These are phyloP conservation scores for Helotiales sp. DNA, from an alignment of 2,329 filamentous ascomycete genomes.

Conservation along the genomic window DNA sequence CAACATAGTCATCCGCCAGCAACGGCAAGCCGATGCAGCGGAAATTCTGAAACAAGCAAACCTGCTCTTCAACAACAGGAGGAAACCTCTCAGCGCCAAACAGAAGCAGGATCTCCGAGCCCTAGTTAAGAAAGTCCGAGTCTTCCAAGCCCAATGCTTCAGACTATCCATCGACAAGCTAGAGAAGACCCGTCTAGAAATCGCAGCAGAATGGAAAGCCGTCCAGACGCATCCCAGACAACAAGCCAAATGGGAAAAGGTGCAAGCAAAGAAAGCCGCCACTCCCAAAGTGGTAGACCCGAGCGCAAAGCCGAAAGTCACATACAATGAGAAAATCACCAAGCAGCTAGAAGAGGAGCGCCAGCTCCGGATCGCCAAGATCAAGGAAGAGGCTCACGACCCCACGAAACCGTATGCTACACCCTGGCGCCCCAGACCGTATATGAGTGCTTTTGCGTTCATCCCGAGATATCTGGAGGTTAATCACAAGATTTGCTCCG, in stretches of 20 bases:
- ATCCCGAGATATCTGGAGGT: slow-evolving; percentile 96
- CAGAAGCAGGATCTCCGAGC: slow-evolving; percentile 10
- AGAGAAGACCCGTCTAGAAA: slow-evolving; percentile 6
- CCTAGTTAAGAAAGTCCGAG: slow-evolving; percentile 5
- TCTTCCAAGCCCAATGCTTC: slow-evolving; percentile 6
- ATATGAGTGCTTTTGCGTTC: slow-evolving; percentile 91
- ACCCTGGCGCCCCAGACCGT: slow-evolving; percentile 86
- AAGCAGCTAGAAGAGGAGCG: slow-evolving; percentile 37
- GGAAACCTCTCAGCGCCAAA: slow-evolving; percentile 12
- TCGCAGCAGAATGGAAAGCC: slow-evolving; percentile 2
- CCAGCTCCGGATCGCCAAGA: slow-evolving; percentile 62
- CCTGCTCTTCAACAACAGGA: slow-evolving; percentile 4
- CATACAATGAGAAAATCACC: slow-evolving; percentile 35
- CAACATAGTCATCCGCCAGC: slow-evolving; percentile 10
- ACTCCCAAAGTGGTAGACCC: not conserved
- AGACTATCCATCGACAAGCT: slow-evolving; percentile 6
- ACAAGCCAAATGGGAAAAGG: not conserved
- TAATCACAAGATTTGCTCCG: slow-evolving; percentile 95
- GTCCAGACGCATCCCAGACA: slow-evolving; percentile 1
- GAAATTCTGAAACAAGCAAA: slow-evolving; percentile 15
- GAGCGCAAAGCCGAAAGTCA: not conserved
- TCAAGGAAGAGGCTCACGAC: slow-evolving; percentile 80
- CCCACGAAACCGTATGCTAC: slow-evolving; percentile 82
- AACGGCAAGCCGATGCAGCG: slow-evolving; percentile 7
- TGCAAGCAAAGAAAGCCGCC: not conserved